Percentiles rank a stretch among this genome's conserved stretches.
Conservation (phyloP, 805 yeast genomes). For the Yarrowia divulgata region DNA sequence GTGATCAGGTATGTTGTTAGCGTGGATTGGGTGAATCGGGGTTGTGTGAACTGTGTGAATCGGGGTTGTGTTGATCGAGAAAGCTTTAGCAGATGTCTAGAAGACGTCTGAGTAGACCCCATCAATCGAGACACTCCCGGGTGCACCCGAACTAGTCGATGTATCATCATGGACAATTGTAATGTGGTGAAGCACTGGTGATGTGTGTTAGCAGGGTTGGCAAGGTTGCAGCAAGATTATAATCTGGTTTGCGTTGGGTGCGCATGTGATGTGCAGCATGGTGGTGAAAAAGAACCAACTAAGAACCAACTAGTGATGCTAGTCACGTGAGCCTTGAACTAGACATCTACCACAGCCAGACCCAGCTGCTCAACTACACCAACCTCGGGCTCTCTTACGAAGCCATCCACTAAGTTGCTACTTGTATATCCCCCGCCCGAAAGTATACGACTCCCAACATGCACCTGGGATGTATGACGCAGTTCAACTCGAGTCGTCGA, state of each 20-base stretch:
- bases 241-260: neutral
- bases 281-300: too few species aligned
- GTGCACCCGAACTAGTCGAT: constrained; percentile 4
- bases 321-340: too few species aligned
- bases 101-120: neutral
- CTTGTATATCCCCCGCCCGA: too few species aligned
- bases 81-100: neutral
- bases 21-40: neutral
- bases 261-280: too few species aligned
- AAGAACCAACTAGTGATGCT: too few species aligned
- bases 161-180: neutral
- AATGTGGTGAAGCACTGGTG: neutral
- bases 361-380: too few species aligned
- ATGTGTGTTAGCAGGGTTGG: constrained; percentile 28
- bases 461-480: too few species aligned
- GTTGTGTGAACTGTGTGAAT: neutral
- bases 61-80: neutral
- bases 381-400: too few species aligned
- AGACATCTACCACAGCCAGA: too few species aligned
- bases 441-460: too few species aligned
- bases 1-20: neutral
- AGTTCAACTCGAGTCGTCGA: too few species aligned
- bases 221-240: constrained; percentile 36
- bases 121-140: neutral
- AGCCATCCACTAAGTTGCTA: too few species aligned